A percentile compares a stretch with the other conserved stretches of the same genome.
Evolutionary conservation across 2,329 filamentous ascomycete species (phyloP).

Genomic region (Stagonosporopsis cucurbitacearum): DNA sequence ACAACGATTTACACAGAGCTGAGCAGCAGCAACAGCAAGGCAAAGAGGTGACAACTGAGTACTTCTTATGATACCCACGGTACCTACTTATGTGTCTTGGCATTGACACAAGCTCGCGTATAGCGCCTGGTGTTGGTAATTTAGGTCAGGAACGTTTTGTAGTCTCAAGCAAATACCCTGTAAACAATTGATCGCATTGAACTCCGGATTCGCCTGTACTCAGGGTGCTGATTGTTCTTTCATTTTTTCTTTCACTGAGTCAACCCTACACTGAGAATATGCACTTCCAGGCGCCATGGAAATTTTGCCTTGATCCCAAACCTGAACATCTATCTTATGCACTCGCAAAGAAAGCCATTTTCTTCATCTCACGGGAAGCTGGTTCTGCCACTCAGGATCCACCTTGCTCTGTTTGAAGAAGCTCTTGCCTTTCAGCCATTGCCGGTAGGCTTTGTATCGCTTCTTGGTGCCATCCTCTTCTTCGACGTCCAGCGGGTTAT

Average conservation of each 20-base stretch:
- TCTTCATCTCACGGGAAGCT: constrained; percentile 39
- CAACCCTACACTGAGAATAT: background rate
- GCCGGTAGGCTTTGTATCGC: constrained; percentile 93
- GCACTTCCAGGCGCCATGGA: background rate
- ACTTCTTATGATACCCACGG: constrained; percentile 64
- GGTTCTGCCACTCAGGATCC: constrained; percentile 56
- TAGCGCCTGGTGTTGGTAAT: constrained; percentile 19
- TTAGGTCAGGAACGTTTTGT: background rate
- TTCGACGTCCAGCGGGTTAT: constrained; percentile 85
- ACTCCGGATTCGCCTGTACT: background rate
- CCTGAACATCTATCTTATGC: background rate
- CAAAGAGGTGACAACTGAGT: constrained; percentile 73
- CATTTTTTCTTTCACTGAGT: background rate
- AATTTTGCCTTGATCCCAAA: background rate
- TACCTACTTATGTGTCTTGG: constrained; percentile 23
- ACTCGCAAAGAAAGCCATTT: background rate
- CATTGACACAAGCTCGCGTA: constrained; percentile 19
- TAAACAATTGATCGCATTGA: constrained; percentile 1
- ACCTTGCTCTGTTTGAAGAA: constrained; percentile 84
- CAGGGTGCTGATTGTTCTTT: background rate
- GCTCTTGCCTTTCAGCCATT: constrained; percentile 94
- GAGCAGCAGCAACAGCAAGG: constrained; percentile 80
- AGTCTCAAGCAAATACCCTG: background rate
- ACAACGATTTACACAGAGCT: constrained; percentile 85
- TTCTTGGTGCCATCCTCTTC: constrained; percentile 90